Conservation (phyloP, 257 asterid species). For the Mitragyna speciosa region DNA sequence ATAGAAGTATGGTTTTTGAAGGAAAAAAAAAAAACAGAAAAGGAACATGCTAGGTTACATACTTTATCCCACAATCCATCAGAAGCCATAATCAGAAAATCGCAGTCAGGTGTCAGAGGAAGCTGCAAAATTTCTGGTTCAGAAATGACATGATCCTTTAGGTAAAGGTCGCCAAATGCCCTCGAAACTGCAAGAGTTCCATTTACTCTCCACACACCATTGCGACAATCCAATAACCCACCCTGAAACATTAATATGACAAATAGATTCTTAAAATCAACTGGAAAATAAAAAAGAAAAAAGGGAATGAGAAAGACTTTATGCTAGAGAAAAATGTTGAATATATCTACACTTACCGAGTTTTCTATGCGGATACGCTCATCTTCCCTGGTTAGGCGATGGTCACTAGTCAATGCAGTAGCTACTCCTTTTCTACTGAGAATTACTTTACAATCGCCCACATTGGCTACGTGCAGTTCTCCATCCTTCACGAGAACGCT, state of each 20-base stretch:
- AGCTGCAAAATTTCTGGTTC: conserved; percentile 42
- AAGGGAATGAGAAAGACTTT: background rate
- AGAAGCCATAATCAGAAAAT: conserved; percentile 51
- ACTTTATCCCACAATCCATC: conserved; percentile 67
- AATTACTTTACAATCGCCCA: conserved; percentile 51
- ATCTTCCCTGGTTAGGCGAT: conserved; percentile 45
- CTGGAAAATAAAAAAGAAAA: background rate
- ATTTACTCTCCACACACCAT: conserved; percentile 53
- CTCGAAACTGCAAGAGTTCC: conserved; percentile 53
- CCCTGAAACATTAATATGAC: conserved; percentile 27
- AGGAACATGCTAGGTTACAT: background rate
- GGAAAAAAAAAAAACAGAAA: too few species aligned
- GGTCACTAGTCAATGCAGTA: conserved; percentile 40
- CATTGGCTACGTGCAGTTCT: conserved; percentile 42
- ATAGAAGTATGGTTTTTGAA: too few species aligned
- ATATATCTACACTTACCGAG: conserved; percentile 24
- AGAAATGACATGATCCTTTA: conserved; percentile 49
- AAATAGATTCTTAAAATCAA: background rate
- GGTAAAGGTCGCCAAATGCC: conserved; percentile 50
- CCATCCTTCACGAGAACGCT: conserved; percentile 48
- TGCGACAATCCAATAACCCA: conserved; percentile 38
- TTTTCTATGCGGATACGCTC: conserved; percentile 45
- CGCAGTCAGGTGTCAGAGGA: conserved; percentile 41
- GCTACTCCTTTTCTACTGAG: conserved; percentile 45
- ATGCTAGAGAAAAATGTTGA: too few species aligned